phyloP scores from a whole-genome alignment of 2,329 filamentous ascomycete genomes.

The Chaetomium sp. region DNA sequence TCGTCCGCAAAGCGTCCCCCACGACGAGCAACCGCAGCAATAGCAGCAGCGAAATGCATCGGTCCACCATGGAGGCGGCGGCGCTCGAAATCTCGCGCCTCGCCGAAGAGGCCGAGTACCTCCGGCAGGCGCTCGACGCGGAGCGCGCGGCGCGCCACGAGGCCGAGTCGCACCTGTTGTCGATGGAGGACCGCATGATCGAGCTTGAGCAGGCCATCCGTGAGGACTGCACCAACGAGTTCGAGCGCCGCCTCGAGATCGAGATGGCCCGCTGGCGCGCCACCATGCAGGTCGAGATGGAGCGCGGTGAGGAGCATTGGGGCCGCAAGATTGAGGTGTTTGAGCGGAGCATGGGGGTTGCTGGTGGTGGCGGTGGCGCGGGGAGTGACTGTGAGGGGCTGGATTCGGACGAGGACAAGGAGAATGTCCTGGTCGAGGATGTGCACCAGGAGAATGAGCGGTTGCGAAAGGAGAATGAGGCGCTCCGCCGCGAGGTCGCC shows the following conservation, averaged over 20 bases:
- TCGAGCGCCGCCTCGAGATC: constrained; percentile 73
- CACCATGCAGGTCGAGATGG: constrained; percentile 75
- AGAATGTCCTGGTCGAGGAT: constrained; percentile 64
- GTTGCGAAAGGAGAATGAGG: constrained; percentile 64
- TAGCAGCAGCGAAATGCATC: constrained; percentile 49
- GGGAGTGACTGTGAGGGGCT: constrained; percentile 42
- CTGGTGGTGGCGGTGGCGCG: background rate
- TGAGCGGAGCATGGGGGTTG: constrained; percentile 49
- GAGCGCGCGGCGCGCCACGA: constrained; percentile 71
- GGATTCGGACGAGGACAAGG: constrained; percentile 53
- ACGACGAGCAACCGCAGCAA: constrained; percentile 39
- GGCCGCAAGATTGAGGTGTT: constrained; percentile 76
- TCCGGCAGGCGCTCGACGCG: constrained; percentile 68
- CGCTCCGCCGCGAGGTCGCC: constrained; percentile 66
- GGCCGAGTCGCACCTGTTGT: constrained; percentile 72
- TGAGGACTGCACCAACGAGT: constrained; percentile 85
- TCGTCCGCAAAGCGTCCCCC: constrained; percentile 44
- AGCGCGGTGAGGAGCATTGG: constrained; percentile 79
- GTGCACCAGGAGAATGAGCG: constrained; percentile 72
- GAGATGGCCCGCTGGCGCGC: constrained; percentile 83
- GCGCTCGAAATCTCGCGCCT: constrained; percentile 81
- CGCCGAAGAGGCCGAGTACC: constrained; percentile 72
- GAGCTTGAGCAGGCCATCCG: constrained; percentile 81
- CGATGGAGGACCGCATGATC: constrained; percentile 65
- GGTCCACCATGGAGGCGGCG: constrained; percentile 79